A percentile compares a stretch with the other conserved stretches of the same genome.
Conservation (phyloP, 2,329 filamentous ascomycete species). For the Sarocladium oryzae region DNA sequence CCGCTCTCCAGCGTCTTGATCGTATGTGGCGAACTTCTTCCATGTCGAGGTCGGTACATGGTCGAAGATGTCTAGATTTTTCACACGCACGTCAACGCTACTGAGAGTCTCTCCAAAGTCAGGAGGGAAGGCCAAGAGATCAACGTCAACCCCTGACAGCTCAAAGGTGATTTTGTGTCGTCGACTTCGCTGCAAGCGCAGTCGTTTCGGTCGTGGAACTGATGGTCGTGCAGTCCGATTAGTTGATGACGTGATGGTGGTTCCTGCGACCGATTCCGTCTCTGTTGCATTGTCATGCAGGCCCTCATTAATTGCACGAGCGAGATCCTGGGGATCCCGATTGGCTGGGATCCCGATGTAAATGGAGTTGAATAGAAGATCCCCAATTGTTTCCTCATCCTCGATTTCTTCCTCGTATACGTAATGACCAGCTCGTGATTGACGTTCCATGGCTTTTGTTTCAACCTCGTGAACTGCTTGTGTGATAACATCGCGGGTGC, state of each 20-base stretch:
- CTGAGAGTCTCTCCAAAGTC: slow-evolving; percentile 75
- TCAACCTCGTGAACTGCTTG: slow-evolving; percentile 88
- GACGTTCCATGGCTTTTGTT: slow-evolving; percentile 69
- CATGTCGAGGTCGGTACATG: slow-evolving; percentile 93
- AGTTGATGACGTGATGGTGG: slow-evolving; percentile 56
- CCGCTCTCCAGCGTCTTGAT: slow-evolving; percentile 77
- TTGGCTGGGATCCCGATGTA: slow-evolving; percentile 91
- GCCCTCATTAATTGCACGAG: slow-evolving; percentile 78
- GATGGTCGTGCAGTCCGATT: slow-evolving; percentile 39
- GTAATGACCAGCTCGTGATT: slow-evolving; percentile 49
- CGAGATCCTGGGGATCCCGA: slow-evolving; percentile 74
- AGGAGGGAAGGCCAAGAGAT: slow-evolving; percentile 74
- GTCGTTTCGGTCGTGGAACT: slow-evolving; percentile 45
- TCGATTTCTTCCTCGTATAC: slow-evolving; percentile 65
- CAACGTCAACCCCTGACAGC: slow-evolving; percentile 73
- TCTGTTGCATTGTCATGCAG: slow-evolving; percentile 83
- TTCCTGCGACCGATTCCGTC: slow-evolving; percentile 81
- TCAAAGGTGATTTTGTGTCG: slow-evolving; percentile 96
- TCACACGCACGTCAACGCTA: slow-evolving; percentile 76
- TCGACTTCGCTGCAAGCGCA: slow-evolving; percentile 78
- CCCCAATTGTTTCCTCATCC: slow-evolving; percentile 80
- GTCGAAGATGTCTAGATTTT: slow-evolving; percentile 85
- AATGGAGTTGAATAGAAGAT: slow-evolving; percentile 97
- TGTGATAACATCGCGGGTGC: slow-evolving; percentile 77
- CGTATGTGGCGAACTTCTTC: slow-evolving; percentile 96